Base-by-base conservation (phyloP, 805 yeast genomes). In the Zygoascus biomembranicola region DNA sequence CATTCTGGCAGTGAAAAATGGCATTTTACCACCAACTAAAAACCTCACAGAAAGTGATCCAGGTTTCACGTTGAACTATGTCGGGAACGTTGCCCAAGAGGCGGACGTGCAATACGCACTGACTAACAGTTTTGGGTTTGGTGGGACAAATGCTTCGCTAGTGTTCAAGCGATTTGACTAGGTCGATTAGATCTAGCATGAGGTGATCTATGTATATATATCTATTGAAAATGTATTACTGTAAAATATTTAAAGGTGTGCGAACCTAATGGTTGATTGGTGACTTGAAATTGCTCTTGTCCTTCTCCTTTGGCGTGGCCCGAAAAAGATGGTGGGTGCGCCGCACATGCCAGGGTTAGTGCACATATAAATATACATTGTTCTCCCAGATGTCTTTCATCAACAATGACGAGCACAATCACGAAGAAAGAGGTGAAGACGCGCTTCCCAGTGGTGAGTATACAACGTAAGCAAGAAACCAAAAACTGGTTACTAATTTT, bases 81-180 rank as follows among this genome's bases (percentile, higher is more conserved):
- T 85, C 6, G 76, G 79, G 0, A 70, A 78, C 35, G 57, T 62
- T 11, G 73, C 85, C 9, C 62, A 68, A n/a, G 63, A 71, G 45
- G 50, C 59, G 13, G 61, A 66, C 1, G 65, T 86, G 3, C 62
- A 76, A 2, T 75, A 78, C 58, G 97, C 92, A 0, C 57, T 94
- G 61, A 80, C 89, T 48, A 94, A 94, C 64, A 88, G 97, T 61
- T 92, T 95, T 70, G 99, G 99, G 0, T 94, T 94, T 71, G 99
- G 99, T 8, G 99, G 99, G 8, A 88, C 95, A 5, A 94, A 94
- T 67, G 84, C 95, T 6, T 77, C 95, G 1, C 63, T 94, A 1
- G 50, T 67, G 3, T 68, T 69, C 53, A 55, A 50, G 45, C 55
- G 28, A 23, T 23, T 23, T 6, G 28, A 23, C 51, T 14, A 6